A percentile compares a stretch with the other conserved stretches of the same genome.
phyloP scores from a whole-genome alignment of 1,139 yeast species.

The Saccharomycopsis hybrid region DNA sequence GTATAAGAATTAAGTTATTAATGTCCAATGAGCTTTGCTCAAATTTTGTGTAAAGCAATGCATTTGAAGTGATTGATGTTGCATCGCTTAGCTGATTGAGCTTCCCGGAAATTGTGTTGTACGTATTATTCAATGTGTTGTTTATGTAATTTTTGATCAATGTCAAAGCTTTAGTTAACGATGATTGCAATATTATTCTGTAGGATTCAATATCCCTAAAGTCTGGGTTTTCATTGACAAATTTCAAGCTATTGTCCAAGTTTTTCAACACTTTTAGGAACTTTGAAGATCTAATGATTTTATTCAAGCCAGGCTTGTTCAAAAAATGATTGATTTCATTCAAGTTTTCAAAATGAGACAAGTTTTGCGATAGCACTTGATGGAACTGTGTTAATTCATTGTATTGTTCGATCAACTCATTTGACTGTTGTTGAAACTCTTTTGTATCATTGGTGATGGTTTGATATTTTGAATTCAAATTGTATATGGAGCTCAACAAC shows the following conservation, averaged over 20 bases:
- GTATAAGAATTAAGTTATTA: conserved; percentile 31
- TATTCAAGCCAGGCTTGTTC: conserved; percentile 62
- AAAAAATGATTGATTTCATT: conserved; percentile 64
- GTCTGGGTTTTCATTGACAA: conserved; percentile 40
- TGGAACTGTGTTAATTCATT: conserved; percentile 39
- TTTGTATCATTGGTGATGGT: conserved; percentile 53
- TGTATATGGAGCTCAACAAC: conserved; percentile 38
- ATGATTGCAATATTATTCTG: conserved; percentile 69
- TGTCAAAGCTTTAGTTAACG: conserved; percentile 77
- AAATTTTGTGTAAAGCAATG: conserved; percentile 58
- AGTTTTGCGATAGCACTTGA: conserved; percentile 43
- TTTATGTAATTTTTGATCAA: conserved; percentile 64
- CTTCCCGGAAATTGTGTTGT: conserved; percentile 36
- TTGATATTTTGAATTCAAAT: conserved; percentile 44
- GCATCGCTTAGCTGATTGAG: conserved; percentile 29
- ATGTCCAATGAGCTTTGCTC: conserved; percentile 38
- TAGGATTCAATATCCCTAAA: conserved; percentile 70
- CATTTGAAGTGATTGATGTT: conserved; percentile 41
- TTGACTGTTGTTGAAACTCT: conserved; percentile 57
- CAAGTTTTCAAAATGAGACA: conserved; percentile 60
- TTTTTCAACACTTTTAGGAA: conserved; percentile 49
- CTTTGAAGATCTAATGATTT: conserved; percentile 47
- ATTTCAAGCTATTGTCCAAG: conserved; percentile 53
- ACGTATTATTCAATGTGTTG: conserved; percentile 44
- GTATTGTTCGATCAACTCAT: conserved; percentile 47